Evolutionary conservation across 352 stramenopile species (phyloP), one percentile per base, ranked within the genome.

Genomic region (Phytopythium chamaehyphon): DNA sequence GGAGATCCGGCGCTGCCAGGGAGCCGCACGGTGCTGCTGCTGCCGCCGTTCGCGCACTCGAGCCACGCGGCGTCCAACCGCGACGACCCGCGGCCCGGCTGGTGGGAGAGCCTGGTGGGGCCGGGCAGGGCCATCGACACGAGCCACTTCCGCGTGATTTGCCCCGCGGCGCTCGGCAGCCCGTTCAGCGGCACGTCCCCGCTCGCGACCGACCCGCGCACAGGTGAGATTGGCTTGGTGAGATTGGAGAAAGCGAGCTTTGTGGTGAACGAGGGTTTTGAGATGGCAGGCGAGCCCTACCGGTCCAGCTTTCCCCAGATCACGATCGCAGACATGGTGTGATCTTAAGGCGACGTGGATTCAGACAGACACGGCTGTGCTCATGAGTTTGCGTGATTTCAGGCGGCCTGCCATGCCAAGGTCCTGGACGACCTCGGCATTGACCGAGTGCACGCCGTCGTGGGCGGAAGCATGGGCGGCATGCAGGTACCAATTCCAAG

Each of bases 81-180:
- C 6, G 80, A 89, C 38, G 80, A 91, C 50, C 76, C 82, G 6
- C 67, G 83, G 12, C 79, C 83, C 0, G 86, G 84, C 8, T 96
- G 86, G 86, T 96, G 86, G 86, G 67, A 93, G 52, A 87, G 90
- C 62, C 88, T 95, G 73, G 76, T 96, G 19, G 86, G 86, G 18
- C 84, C 83, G 6, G 82, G 83, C 39, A 88, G 88, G 45, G 77
- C 77, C 52, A 92, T 95, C 64, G 90, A 93, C 64, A 95, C 83
- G 55, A 90, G 84, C 19, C 87, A 80, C 64, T 96, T 94, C 50
- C 83, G 82, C 37, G 85, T 96, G 31, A 93, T 95, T 50, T 93
- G 81, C 42, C 75, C 83, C 15, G 91, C 79, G 0, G 79, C 88
- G 18, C 73, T 96, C 40, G 86, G 86, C 36, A 94, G 83, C 55